Base-by-base conservation (phyloP, 2,329 filamentous ascomycete species). In the Gaeumannomyces sp. region DNA sequence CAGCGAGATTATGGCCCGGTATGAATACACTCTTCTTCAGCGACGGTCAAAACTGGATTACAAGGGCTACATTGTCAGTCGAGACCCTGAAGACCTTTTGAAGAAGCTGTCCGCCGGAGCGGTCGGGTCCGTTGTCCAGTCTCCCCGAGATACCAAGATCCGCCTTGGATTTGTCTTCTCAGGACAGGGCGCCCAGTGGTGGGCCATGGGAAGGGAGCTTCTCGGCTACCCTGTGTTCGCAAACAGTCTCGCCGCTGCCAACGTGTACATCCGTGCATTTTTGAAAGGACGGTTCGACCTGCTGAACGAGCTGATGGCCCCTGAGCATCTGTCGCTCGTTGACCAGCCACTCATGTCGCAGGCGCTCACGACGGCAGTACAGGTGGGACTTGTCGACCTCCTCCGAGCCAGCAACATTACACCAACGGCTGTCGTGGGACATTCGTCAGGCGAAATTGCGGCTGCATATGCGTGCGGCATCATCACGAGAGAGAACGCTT, bases 361-460 rank as follows among this genome's bases (percentile, higher is more conserved):
- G 53, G 72, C 74, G 0, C 66, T 73, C 3, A 75, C 68, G 1
- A 75, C 73, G 0, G 74, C 70, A 1, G n/a, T 78, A 0, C 76
- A 78, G 56, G 64, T 78, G 10, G 76, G 71, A 0, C 67, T 78
- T 3, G 70, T 77, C 1, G 72, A 75, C 16, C 70, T 78, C 0
- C 64, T 78, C 0, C 61, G 64, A 22, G 70, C 67, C 4, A 72
- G 72, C 45, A 70, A 68, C 4, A 59, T 77, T 6, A 56, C 64
- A 2, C 73, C 74, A 0, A 65, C 64, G 0, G 72, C 71, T 0
- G 74, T 77, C 0, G 64, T 75, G 0, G 75, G 76, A 1, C 75
- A 77, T 62, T 78, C 76, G 0, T 74, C 71, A 0, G 76, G 76
- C 7, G 76, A 78, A 56, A 76, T 77, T 50, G 76, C 76, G 0